These are phyloP conservation scores for Saccharomycopsis synnaedendra DNA, from an alignment of 805 yeast species.

Conservation along the genomic window DNA sequence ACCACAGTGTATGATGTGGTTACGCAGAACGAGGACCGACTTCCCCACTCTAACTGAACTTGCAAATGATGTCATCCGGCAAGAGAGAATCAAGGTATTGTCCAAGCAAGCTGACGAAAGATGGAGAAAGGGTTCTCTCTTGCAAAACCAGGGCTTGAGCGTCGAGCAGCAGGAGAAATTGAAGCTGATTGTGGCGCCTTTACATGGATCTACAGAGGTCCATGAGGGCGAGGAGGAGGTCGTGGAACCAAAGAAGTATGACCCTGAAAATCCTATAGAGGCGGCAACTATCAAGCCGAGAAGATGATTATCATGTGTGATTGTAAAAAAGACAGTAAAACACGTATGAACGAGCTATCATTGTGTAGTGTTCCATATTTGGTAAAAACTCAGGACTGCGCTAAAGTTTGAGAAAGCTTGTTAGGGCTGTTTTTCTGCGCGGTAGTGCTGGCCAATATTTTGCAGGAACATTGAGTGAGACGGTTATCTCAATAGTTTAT, in stretches of 20 bases:
- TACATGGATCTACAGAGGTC: constrained; percentile 1
- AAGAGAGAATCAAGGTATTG: constrained; percentile 33
- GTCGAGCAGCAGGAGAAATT: constrained; percentile 7
- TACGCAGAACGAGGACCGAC: constrained; percentile 45
- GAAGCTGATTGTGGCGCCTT: constrained; percentile 2
- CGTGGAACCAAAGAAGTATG: background rate
- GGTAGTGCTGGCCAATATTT: too few relatives aligned
- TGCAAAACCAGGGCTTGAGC: constrained; percentile 12
- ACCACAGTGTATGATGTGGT: constrained; percentile 78
- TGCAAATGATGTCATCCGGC: constrained; percentile 43
- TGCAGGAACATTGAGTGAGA: too few relatives aligned
- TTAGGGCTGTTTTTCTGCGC: too few relatives aligned
- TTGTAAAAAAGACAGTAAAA: background rate
- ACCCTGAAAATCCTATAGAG: constrained; percentile 24
- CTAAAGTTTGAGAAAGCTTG: too few relatives aligned
- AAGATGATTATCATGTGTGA: constrained; percentile 8
- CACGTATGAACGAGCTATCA: too few relatives aligned
- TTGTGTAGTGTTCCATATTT: too few relatives aligned
- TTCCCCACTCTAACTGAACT: constrained; percentile 60
- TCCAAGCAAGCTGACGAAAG: constrained; percentile 21
- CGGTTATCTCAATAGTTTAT: too few relatives aligned
- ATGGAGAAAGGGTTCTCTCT: constrained; percentile 19
- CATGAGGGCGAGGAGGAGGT: constrained; percentile 1
- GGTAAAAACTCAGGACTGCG: too few relatives aligned
- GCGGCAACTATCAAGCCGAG: constrained; percentile 30